Evolutionary conservation across 495 filamentous ascomycete genomes (phyloP), one percentile per base, ranked within the genome.

Genomic region (Oleoguttula mirabilis): DNA sequence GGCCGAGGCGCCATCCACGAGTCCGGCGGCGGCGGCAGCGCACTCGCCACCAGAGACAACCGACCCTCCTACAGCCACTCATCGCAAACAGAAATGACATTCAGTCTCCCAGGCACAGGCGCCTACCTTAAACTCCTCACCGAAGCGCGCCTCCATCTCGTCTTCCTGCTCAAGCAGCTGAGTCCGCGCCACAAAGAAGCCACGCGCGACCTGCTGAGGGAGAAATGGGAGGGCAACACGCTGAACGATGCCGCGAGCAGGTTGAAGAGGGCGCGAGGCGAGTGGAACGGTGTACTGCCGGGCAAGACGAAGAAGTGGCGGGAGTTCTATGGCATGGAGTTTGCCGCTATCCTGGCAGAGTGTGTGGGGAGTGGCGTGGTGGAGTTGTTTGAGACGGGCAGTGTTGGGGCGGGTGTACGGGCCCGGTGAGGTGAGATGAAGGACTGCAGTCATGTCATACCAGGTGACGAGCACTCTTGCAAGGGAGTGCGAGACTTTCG

Each of bases 331-430:
- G 86, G 86, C 2, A 62, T 90, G 54, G 64, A 61, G 8, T 92
- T 90, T 56, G 75, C 79, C 32, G 92, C 82, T 82, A 69, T 81
- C 10, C 51, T 92, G 12, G 79, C 75, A 27, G 84, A 90, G 55
- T 79, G 80, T 30, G 70, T 88, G 10, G 85, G 85, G 0, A 70
- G 77, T 2, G 86, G 86, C 7, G 48, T 84, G n/a, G 66, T 90
- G 21, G 86, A 93, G 60, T 60, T 84, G 4, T 92, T 94, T 57
- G 80, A 90, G 53, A 94, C 86, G 11, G 70, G 80, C 21, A 88
- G 77, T 55, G 81, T 92, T 14, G 85, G 86, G 12, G 66, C 72
- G 25, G 86, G 77, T 3, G 69, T 87, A 25, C 25, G 25, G 25
- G 25, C 25, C 7, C 7, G 25, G n/a, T 28, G 25, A 28, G n/a